phyloP scores from a whole-genome alignment of 2,329 filamentous ascomycete genomes.

The Fusarium austroafricanum region DNA sequence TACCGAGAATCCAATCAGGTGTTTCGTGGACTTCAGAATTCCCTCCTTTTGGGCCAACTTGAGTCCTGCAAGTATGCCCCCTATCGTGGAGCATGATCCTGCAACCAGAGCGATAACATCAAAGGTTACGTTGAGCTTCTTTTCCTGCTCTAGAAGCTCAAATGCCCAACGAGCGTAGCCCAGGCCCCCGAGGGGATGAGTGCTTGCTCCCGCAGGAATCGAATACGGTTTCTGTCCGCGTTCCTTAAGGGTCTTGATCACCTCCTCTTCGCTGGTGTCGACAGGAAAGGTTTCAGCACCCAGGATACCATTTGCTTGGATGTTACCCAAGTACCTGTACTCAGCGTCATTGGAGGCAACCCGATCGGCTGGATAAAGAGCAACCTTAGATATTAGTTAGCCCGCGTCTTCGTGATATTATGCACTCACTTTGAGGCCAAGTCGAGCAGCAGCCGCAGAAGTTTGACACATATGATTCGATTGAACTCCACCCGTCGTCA shows the following conservation, averaged over 20 bases:
- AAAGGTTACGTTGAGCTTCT: slow-evolving; percentile 10
- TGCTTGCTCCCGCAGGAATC: slow-evolving; percentile 24
- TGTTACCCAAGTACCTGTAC: slow-evolving; percentile 25
- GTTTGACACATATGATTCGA: slow-evolving; percentile 38
- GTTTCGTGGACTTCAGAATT: slow-evolving; percentile 6
- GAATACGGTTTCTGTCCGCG: slow-evolving; percentile 21
- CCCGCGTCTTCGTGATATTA: rapidly evolving
- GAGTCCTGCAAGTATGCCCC: slow-evolving; percentile 24
- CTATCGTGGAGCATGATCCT: slow-evolving; percentile 28
- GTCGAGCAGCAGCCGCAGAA: slow-evolving; percentile 25
- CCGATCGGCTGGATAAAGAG: slow-evolving; percentile 20
- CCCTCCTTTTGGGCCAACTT: slow-evolving; percentile 20
- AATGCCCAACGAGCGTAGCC: slow-evolving; percentile 34
- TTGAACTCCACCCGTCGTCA: slow-evolving; percentile 28
- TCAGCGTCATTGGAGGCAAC: slow-evolving; percentile 9
- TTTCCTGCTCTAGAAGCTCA: slow-evolving; percentile 25
- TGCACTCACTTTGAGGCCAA: slow-evolving; percentile 16
- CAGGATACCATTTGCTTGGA: slow-evolving; percentile 22
- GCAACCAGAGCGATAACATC: slow-evolving; percentile 17
- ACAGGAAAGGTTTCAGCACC: slow-evolving; percentile 26
- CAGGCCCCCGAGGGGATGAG: slow-evolving; percentile 19
- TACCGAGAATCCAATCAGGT: slow-evolving; percentile 20
- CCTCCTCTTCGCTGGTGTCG: slow-evolving; percentile 13
- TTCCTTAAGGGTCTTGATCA: neutral
- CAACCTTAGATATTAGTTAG: slow-evolving; percentile 7